Percentiles rank a stretch among this genome's conserved stretches.
phyloP scores from a whole-genome alignment of 1,139 yeast species.

The Saccharomycopsis crataegensis region DNA sequence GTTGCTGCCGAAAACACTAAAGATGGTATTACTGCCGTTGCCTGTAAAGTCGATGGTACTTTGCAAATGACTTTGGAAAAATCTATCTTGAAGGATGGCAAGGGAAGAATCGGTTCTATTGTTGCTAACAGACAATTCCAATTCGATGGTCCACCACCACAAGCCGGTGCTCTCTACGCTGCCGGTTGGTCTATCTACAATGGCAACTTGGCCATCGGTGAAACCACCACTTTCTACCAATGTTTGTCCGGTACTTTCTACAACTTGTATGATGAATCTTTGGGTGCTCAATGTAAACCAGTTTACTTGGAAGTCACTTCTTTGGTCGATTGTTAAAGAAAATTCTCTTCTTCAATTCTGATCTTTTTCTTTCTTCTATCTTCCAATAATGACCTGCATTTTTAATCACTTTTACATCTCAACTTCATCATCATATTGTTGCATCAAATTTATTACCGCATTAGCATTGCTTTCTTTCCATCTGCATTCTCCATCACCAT shows the following conservation, averaged over 20 bases:
- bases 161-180: constrained; percentile 82
- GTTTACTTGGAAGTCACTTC: constrained; percentile 61
- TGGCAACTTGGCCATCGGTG: constrained; percentile 67
- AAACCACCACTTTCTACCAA: constrained; percentile 60
- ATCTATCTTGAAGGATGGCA: constrained; percentile 49
- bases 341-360: no score
- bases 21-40: constrained; percentile 27
- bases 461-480: no score
- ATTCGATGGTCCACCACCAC: constrained; percentile 88
- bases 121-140: constrained; percentile 86
- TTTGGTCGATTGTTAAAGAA: constrained; percentile 45
- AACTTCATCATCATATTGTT: no score
- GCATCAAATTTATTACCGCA: no score
- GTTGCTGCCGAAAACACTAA: constrained; percentile 31
- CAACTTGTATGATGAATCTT: constrained; percentile 68
- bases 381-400: no score
- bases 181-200: constrained; percentile 71
- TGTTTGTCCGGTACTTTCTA: constrained; percentile 75
- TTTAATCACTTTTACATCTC: no score
- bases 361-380: no score
- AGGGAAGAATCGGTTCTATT: constrained; percentile 73
- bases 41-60: constrained; percentile 41
- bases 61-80: constrained; percentile 48
- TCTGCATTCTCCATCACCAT: no score
- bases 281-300: constrained; percentile 59